Base-by-base conservation (phyloP, 495 filamentous ascomycete species). In the Acidiella bohemica region DNA sequence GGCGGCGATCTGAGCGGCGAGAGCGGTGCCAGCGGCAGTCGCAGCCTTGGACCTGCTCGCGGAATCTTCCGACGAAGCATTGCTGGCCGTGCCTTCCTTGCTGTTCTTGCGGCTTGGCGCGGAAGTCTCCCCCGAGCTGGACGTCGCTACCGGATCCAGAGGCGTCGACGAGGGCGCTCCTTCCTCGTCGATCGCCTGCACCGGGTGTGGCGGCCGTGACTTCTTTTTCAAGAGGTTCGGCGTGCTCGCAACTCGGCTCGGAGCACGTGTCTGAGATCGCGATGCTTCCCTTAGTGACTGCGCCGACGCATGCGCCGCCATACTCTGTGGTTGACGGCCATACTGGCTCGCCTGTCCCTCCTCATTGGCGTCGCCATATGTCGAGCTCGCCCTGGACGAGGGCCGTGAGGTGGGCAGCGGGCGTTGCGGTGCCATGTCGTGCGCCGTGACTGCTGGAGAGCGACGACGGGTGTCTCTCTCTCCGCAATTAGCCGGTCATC, bases 221-320 rank as follows among this genome's bases (percentile, higher is more conserved):
- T 41, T 46, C 38, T 49, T 43, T 10, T 33, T 18, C 34, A 43
- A n/a, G 3, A 44, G 32, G 19, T 44, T 39, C 19, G 41, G 41
- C 21, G 36, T 32, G 23, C 39, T 46, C 20, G 31, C 25, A 2
- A 36, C 46, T n/a, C 36, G 46, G 13, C 22, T 40, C 8, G 43
- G 31, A 14, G 32, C 11, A 5, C 34, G 24, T 14, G 23, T 7
- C 1, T 5, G n/a, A 11, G 37, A 26, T 12, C 43, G 37, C 20
- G 48, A 36, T 13, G 43, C 32, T 32, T 51, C 48, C 1, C 44
- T 37, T 7, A 51, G 35, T 16, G 48, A 42, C 22, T 42, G 43
- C n/a, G 43, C 48, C 16, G 48, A 51, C 13, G 44, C 35, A 11
- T 51, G 43, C 12, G 48, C 48, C 26, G 48, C 48, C 13, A 47